These are phyloP conservation scores for Chondrus crispus DNA, from an alignment of 23 red algal species.

Conservation along the genomic window DNA sequence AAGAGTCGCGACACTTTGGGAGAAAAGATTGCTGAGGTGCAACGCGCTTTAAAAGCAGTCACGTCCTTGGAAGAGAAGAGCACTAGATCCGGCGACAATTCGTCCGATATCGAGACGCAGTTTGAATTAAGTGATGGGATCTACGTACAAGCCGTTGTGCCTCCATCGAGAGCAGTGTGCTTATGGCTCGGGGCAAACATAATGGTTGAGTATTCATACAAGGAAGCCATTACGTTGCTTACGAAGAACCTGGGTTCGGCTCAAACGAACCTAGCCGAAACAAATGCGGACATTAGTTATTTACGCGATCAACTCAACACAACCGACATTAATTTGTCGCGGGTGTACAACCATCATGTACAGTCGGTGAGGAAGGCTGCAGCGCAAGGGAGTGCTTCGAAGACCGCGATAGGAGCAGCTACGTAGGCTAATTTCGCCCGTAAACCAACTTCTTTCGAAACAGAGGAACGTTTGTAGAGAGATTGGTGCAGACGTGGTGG, in stretches of 20 bases:
- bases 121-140: conserved; percentile 86
- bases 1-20: conserved; percentile 39
- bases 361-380: conserved; percentile 10
- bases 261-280: conserved; percentile 40
- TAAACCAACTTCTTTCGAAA: no score
- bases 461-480: no score
- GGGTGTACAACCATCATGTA: conserved; percentile 87
- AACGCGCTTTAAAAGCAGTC: conserved; percentile 53
- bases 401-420: no score
- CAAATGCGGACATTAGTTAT: conserved; percentile 66
- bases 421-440: no score
- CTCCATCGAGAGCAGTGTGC: conserved; percentile 58
- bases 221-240: conserved; percentile 80
- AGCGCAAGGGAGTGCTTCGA: background rate
- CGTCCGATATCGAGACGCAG: conserved; percentile 53
- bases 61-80: conserved; percentile 32
- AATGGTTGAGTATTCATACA: conserved; percentile 91
- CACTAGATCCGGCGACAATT: conserved; percentile 5
- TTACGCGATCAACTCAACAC: conserved; percentile 85
- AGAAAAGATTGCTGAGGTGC: conserved; percentile 70
- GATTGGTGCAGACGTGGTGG: no score
- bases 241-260: conserved; percentile 69
- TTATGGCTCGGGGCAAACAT: conserved; percentile 91
- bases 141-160: conserved; percentile 59
- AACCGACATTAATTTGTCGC: conserved; percentile 90